Evolutionary conservation across 495 filamentous ascomycete species (phyloP).

Genomic region (Physcia stellaris): DNA sequence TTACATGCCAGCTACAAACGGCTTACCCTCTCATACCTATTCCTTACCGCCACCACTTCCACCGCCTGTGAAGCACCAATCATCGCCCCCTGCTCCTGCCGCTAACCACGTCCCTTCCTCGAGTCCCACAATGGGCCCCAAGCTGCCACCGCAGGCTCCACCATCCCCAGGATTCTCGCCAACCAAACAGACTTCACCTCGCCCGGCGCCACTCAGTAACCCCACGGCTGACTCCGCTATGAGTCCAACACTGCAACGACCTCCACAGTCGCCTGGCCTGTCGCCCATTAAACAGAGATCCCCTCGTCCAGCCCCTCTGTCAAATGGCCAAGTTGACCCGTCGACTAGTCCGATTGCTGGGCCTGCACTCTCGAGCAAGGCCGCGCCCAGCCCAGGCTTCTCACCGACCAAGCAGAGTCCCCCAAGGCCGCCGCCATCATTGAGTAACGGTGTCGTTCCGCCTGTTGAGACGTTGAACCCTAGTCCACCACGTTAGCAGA

Average conservation of each 20-base stretch:
- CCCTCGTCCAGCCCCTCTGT: conserved; percentile 13
- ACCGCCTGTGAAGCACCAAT: conserved; percentile 17
- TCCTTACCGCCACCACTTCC: conserved; percentile 13
- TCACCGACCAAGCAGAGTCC: conserved; percentile 66
- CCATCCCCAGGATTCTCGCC: conserved; percentile 56
- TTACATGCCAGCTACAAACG: conserved; percentile 24
- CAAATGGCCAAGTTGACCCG: too few relatives aligned
- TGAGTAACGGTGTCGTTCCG: conserved; percentile 32
- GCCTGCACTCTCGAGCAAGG: conserved; percentile 26
- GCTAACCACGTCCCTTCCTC: conserved; percentile 22
- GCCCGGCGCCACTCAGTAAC: conserved; percentile 33
- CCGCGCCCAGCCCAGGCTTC: conserved; percentile 46
- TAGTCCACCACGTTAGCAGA: too few relatives aligned
- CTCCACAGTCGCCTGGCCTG: too few relatives aligned
- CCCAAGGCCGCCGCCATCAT: too few relatives aligned
- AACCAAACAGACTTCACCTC: conserved; percentile 53
- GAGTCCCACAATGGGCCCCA: conserved; percentile 28
- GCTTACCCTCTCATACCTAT: conserved; percentile 19
- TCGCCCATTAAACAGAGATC: conserved; percentile 34
- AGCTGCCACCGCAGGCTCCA: conserved; percentile 32
- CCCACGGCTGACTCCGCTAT: conserved; percentile 38
- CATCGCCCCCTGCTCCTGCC: conserved; percentile 16
- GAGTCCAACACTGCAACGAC: conserved; percentile 32
- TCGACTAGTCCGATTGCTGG: conserved; percentile 27
- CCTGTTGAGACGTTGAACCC: conserved; percentile 38